Base-by-base conservation (phyloP, 2,329 filamentous ascomycete species). In the Cladosporium sp. region DNA sequence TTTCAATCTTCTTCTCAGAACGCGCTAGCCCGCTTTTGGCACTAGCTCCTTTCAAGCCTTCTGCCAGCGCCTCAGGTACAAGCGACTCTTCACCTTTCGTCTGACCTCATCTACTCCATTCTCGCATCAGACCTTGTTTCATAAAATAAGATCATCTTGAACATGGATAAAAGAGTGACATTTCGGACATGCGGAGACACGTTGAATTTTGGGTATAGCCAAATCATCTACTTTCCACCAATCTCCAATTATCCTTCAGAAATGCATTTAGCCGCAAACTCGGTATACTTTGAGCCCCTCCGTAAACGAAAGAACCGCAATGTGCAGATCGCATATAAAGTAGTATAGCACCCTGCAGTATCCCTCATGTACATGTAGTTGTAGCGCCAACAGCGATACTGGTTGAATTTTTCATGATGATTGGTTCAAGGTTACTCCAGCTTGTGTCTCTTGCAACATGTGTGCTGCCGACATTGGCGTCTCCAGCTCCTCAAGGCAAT, bases 221-320 rank as follows among this genome's bases (percentile, higher is more conserved):
- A n/a, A 36, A 36, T n/a, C 13, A n/a, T 36, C 32, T 36, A 15
- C 15, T 40, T 48, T 41, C 45, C 45, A 41, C 45, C 45, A 48
- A 48, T 48, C 45, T 19, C 7, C 15, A 36, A 15, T 36, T n/a
- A 36, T 15, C 32, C 13, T 20, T 7, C 45, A 12, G 15, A 17
- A 13, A 11, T 47, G 45, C 37, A 48, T 48, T 48, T 48, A 48
- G 45, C 45, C 45, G 45, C 37, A 48, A 37, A 13, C 37, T 41
- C 37, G 27, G 45, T 48, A 32, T 40, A 40, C 45, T 48, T 48
- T 40, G 19, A 29, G 32, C 45, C 45, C 45, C 45, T 48, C 45
- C 24, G 27, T 18, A 19, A 41, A 4, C 36, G 17, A 38, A 17
- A 17, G 36, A 17, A 19, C 32, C n/a, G 22, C 9, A 9, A 27